Percentiles rank a stretch among this genome's conserved stretches.
Evolutionary conservation across 1,284 basidiomycete species (phyloP).

Genomic region (Farysia itapuensis): DNA sequence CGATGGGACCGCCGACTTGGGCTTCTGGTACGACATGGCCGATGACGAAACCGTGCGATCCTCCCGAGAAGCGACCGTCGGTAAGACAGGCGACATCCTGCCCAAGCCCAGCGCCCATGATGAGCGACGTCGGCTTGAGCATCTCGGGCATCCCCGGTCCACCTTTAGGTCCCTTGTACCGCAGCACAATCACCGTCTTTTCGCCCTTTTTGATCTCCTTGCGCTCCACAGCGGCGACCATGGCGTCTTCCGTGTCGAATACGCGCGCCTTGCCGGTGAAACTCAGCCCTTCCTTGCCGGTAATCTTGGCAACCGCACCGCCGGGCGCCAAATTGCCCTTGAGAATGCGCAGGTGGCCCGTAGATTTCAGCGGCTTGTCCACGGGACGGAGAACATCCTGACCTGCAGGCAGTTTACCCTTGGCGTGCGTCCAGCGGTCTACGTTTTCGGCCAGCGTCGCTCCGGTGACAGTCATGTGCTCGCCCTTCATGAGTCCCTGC

Average conservation of each 20-base stretch:
- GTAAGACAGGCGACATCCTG: conserved; percentile 89
- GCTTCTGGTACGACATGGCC: conserved; percentile 93
- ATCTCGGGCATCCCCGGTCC: conserved; percentile 96
- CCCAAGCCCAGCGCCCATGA: conserved; percentile 80
- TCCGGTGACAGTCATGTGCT: conserved; percentile 58
- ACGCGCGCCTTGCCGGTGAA: conserved; percentile 58
- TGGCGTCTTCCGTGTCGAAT: conserved; percentile 58
- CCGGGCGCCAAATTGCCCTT: conserved; percentile 58
- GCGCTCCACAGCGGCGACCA: conserved; percentile 56
- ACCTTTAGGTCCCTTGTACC: conserved; percentile 59
- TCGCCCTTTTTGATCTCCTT: conserved; percentile 56
- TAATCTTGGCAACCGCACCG: conserved; percentile 59
- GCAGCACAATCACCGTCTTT: conserved; percentile 58
- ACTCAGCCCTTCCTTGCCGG: conserved; percentile 56
- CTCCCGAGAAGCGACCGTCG: conserved; percentile 94
- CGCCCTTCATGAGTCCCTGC: conserved; percentile 62
- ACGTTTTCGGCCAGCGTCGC: conserved; percentile 55
- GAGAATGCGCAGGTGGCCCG: conserved; percentile 57
- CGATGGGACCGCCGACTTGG: conserved; percentile 86
- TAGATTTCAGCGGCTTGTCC: conserved; percentile 52
- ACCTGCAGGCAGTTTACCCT: conserved; percentile 45
- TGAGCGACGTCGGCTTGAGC: conserved; percentile 67
- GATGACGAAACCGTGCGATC: conserved; percentile 72
- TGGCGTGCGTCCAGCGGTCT: conserved; percentile 69
- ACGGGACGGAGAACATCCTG: conserved; percentile 56